Evolutionary conservation across 78 protist genomes (phyloP).

Genomic region (Pigoraptor vietnamica): DNA sequence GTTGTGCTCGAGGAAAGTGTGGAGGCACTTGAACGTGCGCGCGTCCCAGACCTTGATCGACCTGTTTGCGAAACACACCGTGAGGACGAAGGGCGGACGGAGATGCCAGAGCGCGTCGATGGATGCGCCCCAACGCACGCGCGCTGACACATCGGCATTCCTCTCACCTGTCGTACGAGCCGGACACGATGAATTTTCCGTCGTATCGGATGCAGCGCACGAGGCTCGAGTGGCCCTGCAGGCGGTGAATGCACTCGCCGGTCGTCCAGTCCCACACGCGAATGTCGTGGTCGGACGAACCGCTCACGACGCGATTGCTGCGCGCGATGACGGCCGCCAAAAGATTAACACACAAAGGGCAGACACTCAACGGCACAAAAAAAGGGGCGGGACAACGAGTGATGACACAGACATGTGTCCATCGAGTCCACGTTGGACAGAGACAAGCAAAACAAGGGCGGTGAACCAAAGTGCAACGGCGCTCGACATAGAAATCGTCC

Average conservation of each 20-base stretch:
- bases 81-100: background rate
- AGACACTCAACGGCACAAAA: too few species aligned
- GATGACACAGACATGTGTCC: background rate
- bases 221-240: conserved; percentile 7
- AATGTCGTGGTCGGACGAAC: conserved; percentile 17
- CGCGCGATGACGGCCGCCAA: too few species aligned
- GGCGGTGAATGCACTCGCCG: background rate
- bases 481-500: too few species aligned
- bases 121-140: background rate
- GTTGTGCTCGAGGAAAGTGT: background rate
- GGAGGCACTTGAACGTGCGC: background rate
- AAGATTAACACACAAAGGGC: too few species aligned
- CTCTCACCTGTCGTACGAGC: conserved; percentile 14
- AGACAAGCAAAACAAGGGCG: too few species aligned
- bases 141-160: background rate
- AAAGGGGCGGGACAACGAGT: background rate
- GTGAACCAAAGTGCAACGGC: too few species aligned
- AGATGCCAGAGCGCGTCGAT: too few species aligned
- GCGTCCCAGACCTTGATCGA: conserved; percentile 10
- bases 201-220: conserved; percentile 20
- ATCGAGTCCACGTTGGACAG: background rate
- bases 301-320: background rate
- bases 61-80: background rate
- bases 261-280: background rate
- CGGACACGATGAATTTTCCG: conserved; percentile 11